Evolutionary conservation across 1,284 basidiomycete genomes (phyloP).

Genomic region (Xanthoconium separans): DNA sequence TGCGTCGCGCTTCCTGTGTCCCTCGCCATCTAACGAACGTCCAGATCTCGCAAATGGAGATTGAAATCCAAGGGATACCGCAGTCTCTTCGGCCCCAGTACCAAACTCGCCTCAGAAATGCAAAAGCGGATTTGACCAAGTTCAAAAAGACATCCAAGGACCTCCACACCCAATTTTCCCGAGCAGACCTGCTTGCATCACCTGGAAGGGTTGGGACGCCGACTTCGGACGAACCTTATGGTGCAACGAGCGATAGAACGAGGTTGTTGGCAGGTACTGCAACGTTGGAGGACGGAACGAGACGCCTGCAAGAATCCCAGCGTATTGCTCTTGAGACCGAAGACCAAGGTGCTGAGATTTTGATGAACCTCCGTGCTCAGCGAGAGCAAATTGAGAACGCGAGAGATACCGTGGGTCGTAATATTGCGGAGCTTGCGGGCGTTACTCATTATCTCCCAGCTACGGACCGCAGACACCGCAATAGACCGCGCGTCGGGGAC

Average conservation of each 20-base stretch:
- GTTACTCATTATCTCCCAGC: slow-evolving; percentile 38
- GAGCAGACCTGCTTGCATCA: slow-evolving; percentile 57
- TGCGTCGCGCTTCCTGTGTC: slow-evolving; percentile 16
- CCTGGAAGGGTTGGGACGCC: slow-evolving; percentile 45
- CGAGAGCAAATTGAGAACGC: slow-evolving; percentile 96
- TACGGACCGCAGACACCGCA: slow-evolving; percentile 66
- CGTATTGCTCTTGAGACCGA: slow-evolving; percentile 96
- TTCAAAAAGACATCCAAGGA: slow-evolving; percentile 81
- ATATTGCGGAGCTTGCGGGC: neutral
- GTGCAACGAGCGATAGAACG: slow-evolving; percentile 64
- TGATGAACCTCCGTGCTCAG: slow-evolving; percentile 84
- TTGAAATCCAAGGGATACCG: slow-evolving; percentile 96
- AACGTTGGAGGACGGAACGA: slow-evolving; percentile 74
- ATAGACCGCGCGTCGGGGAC: slow-evolving; percentile 75
- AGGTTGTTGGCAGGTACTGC: slow-evolving; percentile 75
- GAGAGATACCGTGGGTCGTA: slow-evolving; percentile 72
- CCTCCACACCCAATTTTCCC: slow-evolving; percentile 54
- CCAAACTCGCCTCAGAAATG: slow-evolving; percentile 66
- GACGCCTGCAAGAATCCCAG: slow-evolving; percentile 87
- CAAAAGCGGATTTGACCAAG: slow-evolving; percentile 70
- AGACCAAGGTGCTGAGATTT: slow-evolving; percentile 90
- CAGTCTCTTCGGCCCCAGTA: slow-evolving; percentile 78
- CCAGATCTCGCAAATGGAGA: slow-evolving; percentile 98
- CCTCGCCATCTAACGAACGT: slow-evolving; percentile 4
- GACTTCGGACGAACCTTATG: slow-evolving; percentile 81